Evolutionary conservation across 2,329 filamentous ascomycete species (phyloP).

Genomic region (Juglanconis juglandina): DNA sequence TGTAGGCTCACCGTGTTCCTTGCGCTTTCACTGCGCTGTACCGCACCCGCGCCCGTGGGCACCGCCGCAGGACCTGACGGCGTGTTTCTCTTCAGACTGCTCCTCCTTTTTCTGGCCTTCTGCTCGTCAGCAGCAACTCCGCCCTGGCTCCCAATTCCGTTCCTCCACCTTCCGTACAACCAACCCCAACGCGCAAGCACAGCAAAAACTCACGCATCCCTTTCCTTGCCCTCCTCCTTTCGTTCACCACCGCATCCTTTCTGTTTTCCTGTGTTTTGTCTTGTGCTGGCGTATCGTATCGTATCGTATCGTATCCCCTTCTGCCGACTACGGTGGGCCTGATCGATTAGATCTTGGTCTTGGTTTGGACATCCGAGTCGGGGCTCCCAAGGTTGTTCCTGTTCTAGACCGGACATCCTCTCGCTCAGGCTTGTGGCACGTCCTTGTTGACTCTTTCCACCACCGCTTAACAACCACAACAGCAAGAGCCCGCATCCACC

Average conservation of each 20-base stretch:
- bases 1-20: no score
- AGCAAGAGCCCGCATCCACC: constrained; percentile 9
- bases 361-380: constrained; percentile 7
- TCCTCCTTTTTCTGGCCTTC: neutral
- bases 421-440: neutral
- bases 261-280: neutral
- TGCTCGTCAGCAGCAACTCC: neutral
- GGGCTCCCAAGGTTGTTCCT: neutral
- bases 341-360: constrained; percentile 1
- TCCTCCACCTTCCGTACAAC: constrained; percentile 1
- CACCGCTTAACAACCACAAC: neutral
- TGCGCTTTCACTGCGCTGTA: no score
- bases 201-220: constrained; percentile 7
- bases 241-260: constrained; percentile 12
- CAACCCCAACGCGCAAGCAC: neutral
- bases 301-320: neutral
- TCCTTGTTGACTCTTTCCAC: constrained; percentile 3
- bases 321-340: constrained; percentile 1
- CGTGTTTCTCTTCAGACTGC: neutral
- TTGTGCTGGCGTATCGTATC: constrained; percentile 1
- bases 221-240: constrained; percentile 13
- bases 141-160: neutral
- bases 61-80: neutral
- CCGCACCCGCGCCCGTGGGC: no score
- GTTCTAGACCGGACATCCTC: constrained; percentile 3